These are phyloP conservation scores for Aspergillus aculeatinus DNA, from an alignment of 2,329 filamentous ascomycete genomes.

Conservation along the genomic window DNA sequence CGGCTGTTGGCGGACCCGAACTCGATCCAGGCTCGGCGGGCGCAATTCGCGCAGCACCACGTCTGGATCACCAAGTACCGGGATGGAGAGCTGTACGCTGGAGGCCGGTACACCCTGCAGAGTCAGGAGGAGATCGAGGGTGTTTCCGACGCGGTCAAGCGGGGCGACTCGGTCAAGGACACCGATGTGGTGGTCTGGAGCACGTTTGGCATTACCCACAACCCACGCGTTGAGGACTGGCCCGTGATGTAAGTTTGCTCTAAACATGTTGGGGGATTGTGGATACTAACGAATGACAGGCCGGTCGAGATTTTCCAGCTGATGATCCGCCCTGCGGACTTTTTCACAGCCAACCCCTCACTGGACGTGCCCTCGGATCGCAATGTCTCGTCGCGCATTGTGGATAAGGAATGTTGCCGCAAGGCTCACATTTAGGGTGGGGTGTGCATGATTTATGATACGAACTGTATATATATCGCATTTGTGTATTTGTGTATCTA, in stretches of 20 bases:
- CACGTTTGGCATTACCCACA: constrained; percentile 47
- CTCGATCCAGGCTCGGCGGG: constrained; percentile 52
- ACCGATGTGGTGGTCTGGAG: constrained; percentile 48
- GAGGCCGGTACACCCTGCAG: constrained; percentile 58
- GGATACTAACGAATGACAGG: constrained; percentile 22
- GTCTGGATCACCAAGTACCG: constrained; percentile 56
- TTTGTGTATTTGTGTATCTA: too few species aligned
- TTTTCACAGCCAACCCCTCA: constrained; percentile 54
- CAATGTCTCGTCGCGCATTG: constrained; percentile 34
- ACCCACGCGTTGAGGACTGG: constrained; percentile 47
- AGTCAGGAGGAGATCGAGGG: constrained; percentile 41
- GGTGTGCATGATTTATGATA: constrained; percentile 9
- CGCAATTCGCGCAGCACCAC: constrained; percentile 57
- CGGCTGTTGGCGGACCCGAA: constrained; percentile 55
- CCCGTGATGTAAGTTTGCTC: constrained; percentile 40
- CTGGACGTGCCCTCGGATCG: constrained; percentile 52
- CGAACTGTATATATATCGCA: constrained; percentile 4
- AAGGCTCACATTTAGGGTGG: constrained; percentile 29
- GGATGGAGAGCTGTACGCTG: constrained; percentile 54
- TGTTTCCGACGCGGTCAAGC: constrained; percentile 35
- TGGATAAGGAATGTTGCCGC: constrained; percentile 33
- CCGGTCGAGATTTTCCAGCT: constrained; percentile 40
- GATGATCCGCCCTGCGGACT: constrained; percentile 52
- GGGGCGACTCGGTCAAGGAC: constrained; percentile 35
- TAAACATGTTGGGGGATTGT: background rate